These are phyloP conservation scores for Berberis vulgaris DNA, from an alignment of 164 flowering plant genomes.

Conservation along the genomic window DNA sequence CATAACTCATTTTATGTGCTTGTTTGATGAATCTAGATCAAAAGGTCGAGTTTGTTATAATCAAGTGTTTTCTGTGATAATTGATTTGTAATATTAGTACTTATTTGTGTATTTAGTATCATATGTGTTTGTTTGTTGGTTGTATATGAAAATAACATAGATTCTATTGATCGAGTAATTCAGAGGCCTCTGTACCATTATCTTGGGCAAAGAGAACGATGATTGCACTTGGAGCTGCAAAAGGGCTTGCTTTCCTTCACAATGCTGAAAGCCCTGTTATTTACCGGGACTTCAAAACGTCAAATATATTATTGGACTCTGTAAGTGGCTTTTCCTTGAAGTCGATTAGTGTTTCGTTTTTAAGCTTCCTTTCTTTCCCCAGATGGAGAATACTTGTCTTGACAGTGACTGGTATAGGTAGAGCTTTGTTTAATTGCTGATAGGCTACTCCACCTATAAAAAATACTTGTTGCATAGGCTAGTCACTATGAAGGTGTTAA, in stretches of 20 bases:
- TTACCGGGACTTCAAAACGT: conserved; percentile 93
- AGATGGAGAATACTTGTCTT: background rate
- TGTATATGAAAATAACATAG: conserved; percentile 11
- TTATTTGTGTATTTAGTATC: background rate
- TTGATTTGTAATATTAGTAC: no score
- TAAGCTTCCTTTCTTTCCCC: background rate
- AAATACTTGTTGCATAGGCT: no score
- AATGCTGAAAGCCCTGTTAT: conserved; percentile 94
- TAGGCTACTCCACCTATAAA: no score
- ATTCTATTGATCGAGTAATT: conserved; percentile 37
- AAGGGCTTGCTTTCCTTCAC: conserved; percentile 99
- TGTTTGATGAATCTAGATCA: no score
- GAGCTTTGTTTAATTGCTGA: no score
- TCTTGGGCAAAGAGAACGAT: conserved; percentile 93
- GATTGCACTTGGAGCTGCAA: conserved; percentile 99
- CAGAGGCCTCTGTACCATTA: conserved; percentile 80
- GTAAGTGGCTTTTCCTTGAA: conserved; percentile 34
- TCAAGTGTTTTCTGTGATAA: no score
- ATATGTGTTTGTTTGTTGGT: background rate
- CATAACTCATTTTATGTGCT: no score
- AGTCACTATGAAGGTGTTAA: no score
- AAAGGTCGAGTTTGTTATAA: no score
- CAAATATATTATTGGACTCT: conserved; percentile 88
- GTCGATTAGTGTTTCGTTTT: background rate
- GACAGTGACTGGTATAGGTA: no score